Base-by-base conservation (phyloP, 768 basidiomycete genomes). In the Boletellus ananas region DNA sequence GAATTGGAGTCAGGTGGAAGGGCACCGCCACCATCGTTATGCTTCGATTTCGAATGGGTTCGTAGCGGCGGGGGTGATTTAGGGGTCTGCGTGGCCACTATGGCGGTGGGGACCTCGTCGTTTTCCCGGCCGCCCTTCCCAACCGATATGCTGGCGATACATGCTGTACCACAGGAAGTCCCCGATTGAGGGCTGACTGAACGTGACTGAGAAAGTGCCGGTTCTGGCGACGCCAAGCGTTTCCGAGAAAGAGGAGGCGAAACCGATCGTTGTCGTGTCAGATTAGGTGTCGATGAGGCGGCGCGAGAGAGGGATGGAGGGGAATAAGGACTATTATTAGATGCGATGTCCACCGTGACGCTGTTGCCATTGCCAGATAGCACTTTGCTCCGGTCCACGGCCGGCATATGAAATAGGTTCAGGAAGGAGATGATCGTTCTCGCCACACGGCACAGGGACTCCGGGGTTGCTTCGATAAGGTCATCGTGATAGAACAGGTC, bases 401-500 rank as follows among this genome's bases (percentile, higher is more conserved):
- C 55, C 25, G 79, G 79, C 16, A 72, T 67, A 55, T 88, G 87
- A 47, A 79, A 80, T 49, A 79, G 73, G 59, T 79, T 76, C 45
- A 85, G 74, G 23, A 93, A 71, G 14, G 85, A 78, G 38, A 87
- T 73, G 42, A 93, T 78, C n/a, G 86, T 85, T 45, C 71, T 71
- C 25, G 89, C 89, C 33, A 93, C 89, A 47, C 87, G 79, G 36
- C 79, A 81, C 21, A 89, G 73, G 11, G 78, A 74, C 53, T 87
- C 83, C 35, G 77, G 69, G 11, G 78, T 76, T 23, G 72, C 75
- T 58, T 84, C 79, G 20, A 80, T 77, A 42, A 90, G 73, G 63
- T 89, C 87, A 58, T 87, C 84, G 4, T 75, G 74, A 38, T 77
- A 74, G 62, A 90, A 88, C 37, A 87, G 67, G 50, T 85, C 85